Conservation (phyloP, 768 basidiomycete species). For the Boletus rufocinnamomeus region DNA sequence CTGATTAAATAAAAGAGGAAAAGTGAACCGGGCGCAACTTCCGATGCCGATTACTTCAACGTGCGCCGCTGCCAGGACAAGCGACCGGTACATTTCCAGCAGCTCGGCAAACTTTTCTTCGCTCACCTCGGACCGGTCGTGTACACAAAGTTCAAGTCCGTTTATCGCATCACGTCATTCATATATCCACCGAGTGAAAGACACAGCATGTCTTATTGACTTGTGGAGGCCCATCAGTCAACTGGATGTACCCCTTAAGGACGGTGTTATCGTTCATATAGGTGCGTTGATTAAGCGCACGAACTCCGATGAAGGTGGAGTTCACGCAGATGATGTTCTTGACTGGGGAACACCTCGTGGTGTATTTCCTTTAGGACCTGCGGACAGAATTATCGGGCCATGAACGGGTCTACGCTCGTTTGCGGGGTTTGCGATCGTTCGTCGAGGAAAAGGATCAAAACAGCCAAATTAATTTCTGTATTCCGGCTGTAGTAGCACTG, state of each 20-base stretch:
- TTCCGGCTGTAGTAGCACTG: slow-evolving; percentile 16
- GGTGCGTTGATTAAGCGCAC: slow-evolving; percentile 27
- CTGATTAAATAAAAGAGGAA: background rate
- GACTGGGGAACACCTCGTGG: slow-evolving; percentile 18
- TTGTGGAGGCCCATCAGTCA: slow-evolving; percentile 12
- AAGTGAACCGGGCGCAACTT: slow-evolving; percentile 14
- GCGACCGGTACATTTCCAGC: slow-evolving; percentile 10
- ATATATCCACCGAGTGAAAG: slow-evolving; percentile 19
- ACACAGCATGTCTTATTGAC: slow-evolving; percentile 20
- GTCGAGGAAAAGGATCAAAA: slow-evolving; percentile 18
- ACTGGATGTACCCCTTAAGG: slow-evolving; percentile 24
- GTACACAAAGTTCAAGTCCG: slow-evolving; percentile 29
- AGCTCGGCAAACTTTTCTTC: slow-evolving; percentile 16
- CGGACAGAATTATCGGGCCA: slow-evolving; percentile 3
- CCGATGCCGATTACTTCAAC: slow-evolving; percentile 18
- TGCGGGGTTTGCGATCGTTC: slow-evolving; percentile 5
- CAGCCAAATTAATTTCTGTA: slow-evolving; percentile 12
- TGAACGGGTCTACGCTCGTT: slow-evolving; percentile 6
- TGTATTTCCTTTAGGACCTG: slow-evolving; percentile 3
- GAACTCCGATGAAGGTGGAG: slow-evolving; percentile 17
- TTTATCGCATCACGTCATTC: slow-evolving; percentile 33
- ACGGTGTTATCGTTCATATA: slow-evolving; percentile 19
- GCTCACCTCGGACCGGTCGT: slow-evolving; percentile 20
- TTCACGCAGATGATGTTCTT: slow-evolving; percentile 2
- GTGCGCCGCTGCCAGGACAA: slow-evolving; percentile 8